Percentiles rank a stretch among this genome's conserved stretches.
Evolutionary conservation across 1,284 basidiomycete species (phyloP).

Genomic region (Sanghuangporus sanghuang): DNA sequence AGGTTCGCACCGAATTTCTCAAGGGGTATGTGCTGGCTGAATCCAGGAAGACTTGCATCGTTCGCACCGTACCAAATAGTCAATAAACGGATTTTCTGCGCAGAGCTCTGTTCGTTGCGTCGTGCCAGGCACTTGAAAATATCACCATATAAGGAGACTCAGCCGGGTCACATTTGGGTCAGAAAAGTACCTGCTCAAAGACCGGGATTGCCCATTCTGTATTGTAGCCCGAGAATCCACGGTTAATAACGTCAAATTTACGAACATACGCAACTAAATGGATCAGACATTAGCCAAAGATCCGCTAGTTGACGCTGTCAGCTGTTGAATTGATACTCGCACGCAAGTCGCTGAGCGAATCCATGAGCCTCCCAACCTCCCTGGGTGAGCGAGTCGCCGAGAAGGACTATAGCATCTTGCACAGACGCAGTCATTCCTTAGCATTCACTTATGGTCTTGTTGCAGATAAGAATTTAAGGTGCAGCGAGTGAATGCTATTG

Average conservation of each 20-base stretch:
- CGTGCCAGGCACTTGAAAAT: conserved; percentile 18
- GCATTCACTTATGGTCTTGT: neutral
- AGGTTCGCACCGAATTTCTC: conserved; percentile 66
- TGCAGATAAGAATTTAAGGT: neutral
- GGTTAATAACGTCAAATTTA: conserved; percentile 78
- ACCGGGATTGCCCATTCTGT: conserved; percentile 79
- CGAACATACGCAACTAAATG: conserved; percentile 48
- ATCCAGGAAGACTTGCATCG: conserved; percentile 55
- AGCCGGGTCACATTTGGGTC: conserved; percentile 40
- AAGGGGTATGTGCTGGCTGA: conserved; percentile 66
- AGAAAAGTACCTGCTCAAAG: conserved; percentile 56
- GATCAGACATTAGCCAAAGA: neutral
- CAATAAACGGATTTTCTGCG: conserved; percentile 64
- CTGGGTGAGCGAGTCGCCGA: conserved; percentile 77
- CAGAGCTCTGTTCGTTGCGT: conserved; percentile 40
- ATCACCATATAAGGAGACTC: neutral
- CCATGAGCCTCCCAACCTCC: conserved; percentile 53
- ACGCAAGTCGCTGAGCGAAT: conserved; percentile 55
- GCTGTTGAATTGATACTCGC: conserved; percentile 34
- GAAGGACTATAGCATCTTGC: conserved; percentile 63
- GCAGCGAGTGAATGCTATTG: neutral
- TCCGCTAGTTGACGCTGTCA: neutral
- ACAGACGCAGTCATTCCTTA: conserved; percentile 47
- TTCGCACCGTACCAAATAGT: conserved; percentile 91
- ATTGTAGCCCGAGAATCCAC: conserved; percentile 79